Conservation (phyloP, 2,329 filamentous ascomycete species). For the Dryadomyces quercivorus region DNA sequence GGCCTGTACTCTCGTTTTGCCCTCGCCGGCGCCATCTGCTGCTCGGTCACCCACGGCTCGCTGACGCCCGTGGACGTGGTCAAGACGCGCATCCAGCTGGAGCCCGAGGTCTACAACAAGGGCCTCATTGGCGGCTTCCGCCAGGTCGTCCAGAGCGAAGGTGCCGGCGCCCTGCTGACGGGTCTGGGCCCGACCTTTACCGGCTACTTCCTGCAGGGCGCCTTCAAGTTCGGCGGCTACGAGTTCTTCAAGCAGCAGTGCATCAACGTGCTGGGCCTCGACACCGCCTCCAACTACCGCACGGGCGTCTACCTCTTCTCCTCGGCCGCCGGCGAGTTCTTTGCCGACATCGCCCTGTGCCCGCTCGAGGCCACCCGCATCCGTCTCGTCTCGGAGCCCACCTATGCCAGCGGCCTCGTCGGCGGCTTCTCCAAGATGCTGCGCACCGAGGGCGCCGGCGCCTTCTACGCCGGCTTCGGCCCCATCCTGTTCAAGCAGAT, state of each 20-base stretch:
- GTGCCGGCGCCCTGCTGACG: slow-evolving; percentile 64
- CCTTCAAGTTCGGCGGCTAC: slow-evolving; percentile 81
- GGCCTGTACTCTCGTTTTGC: slow-evolving; percentile 91
- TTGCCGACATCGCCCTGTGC: slow-evolving; percentile 64
- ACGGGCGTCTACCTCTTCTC: slow-evolving; percentile 61
- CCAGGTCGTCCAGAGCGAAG: slow-evolving; percentile 64
- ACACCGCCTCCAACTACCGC: slow-evolving; percentile 57
- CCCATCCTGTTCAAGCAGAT: slow-evolving; percentile 71
- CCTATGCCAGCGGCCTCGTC: slow-evolving; percentile 60
- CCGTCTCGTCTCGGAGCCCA: slow-evolving; percentile 68
- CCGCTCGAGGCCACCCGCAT: slow-evolving; percentile 78
- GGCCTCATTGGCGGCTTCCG: slow-evolving; percentile 68
- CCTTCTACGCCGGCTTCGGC: slow-evolving; percentile 75
- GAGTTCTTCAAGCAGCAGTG: slow-evolving; percentile 81
- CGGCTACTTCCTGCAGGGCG: slow-evolving; percentile 77
- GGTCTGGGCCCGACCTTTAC: slow-evolving; percentile 67
- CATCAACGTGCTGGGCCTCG: slow-evolving; percentile 61
- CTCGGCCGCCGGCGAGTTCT: slow-evolving; percentile 44
- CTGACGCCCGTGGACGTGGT: slow-evolving; percentile 99
- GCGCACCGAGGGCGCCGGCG: slow-evolving; percentile 60
- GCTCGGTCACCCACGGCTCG: slow-evolving; percentile 91
- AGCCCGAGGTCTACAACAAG: slow-evolving; percentile 68
- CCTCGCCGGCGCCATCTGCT: slow-evolving; percentile 95
- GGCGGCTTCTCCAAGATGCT: slow-evolving; percentile 63
- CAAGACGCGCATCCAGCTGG: slow-evolving; percentile 80